Evolutionary conservation across 192 early-diverging fungal genomes (phyloP).

Genomic region (Rhizophagus clarus): DNA sequence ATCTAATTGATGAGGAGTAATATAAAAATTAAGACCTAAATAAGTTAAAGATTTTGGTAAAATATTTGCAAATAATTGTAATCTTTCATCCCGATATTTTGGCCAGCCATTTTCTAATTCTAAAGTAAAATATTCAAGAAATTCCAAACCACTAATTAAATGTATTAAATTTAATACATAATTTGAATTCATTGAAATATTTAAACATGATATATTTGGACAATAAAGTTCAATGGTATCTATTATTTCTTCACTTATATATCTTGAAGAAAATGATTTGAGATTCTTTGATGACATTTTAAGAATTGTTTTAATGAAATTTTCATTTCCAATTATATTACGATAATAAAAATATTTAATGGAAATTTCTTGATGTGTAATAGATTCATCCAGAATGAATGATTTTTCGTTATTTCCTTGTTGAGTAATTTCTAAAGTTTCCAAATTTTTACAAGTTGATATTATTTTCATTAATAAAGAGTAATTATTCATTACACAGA

Average conservation of each 20-base stretch:
- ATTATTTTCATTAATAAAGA: neutral
- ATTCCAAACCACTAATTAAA: too few species aligned
- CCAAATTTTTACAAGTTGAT: neutral
- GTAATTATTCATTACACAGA: neutral
- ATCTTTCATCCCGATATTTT: neutral
- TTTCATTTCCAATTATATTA: neutral
- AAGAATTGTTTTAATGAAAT: neutral
- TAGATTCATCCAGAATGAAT: neutral
- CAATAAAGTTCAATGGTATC: neutral
- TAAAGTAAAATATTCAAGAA: neutral
- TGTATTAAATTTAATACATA: too few species aligned
- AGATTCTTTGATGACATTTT: neutral
- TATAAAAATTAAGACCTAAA: neutral
- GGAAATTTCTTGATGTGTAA: neutral
- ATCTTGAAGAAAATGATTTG: neutral
- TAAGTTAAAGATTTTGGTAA: neutral
- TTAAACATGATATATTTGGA: neutral
- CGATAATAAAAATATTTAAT: neutral
- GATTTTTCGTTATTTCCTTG: neutral
- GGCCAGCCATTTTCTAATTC: neutral
- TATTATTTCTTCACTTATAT: neutral
- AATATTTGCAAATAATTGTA: neutral
- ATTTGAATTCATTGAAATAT: neutral
- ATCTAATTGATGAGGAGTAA: neutral
- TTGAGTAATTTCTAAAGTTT: neutral